Evolutionary conservation across 192 early-diverging fungal genomes (phyloP).

Genomic region (Rhizophlyctis rosea): DNA sequence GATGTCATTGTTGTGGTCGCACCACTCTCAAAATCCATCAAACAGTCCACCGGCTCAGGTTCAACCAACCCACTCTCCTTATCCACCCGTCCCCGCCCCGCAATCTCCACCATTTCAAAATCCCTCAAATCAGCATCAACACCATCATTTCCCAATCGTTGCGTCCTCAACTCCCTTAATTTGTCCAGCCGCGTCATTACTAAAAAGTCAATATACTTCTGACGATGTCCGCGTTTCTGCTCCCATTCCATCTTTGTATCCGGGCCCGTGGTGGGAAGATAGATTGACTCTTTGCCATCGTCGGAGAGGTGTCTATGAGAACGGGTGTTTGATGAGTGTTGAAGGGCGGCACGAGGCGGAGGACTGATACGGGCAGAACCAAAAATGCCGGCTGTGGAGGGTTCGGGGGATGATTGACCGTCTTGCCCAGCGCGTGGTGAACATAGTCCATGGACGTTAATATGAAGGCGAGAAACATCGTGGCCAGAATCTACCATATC

Average conservation of each 20-base stretch:
- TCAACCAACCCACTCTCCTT: constrained; percentile 34
- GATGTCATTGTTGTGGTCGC: background rate
- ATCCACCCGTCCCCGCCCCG: constrained; percentile 20
- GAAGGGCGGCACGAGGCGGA: too few species aligned
- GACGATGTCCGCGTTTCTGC: constrained; percentile 33
- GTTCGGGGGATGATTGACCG: too few species aligned
- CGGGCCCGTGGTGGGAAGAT: too few species aligned
- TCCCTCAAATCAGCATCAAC: constrained; percentile 24
- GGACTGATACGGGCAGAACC: too few species aligned
- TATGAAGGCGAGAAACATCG: too few species aligned
- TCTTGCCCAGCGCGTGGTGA: too few species aligned
- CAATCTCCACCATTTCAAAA: constrained; percentile 12
- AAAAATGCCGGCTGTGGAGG: too few species aligned
- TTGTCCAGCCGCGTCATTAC: constrained; percentile 23
- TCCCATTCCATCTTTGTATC: constrained; percentile 33
- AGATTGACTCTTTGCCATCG: too few species aligned
- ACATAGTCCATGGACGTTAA: too few species aligned
- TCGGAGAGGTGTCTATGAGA: too few species aligned
- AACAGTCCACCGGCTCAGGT: constrained; percentile 39
- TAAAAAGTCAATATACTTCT: constrained; percentile 40
- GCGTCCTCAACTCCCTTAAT: constrained; percentile 18
- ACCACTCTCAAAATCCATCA: background rate
- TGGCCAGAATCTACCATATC: too few species aligned
- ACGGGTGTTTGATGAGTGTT: too few species aligned
- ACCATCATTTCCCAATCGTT: constrained; percentile 37